Conservation (phyloP, 1,139 yeast species). For the Magnusiomyces fungicola region DNA sequence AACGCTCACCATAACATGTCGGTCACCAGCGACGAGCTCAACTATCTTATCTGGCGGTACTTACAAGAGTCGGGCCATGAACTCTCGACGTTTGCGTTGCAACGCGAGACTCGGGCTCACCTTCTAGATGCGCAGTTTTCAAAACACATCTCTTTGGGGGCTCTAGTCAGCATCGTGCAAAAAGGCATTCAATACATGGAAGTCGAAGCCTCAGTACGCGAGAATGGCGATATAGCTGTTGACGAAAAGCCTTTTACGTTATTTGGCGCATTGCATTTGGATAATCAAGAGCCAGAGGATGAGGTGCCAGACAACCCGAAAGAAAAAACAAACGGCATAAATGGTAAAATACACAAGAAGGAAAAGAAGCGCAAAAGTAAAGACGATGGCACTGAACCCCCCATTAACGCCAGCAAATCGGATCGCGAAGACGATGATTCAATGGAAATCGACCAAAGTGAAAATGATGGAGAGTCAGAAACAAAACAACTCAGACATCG, state of each 20-base stretch:
- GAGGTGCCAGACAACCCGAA: neutral
- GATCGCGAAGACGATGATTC: no score
- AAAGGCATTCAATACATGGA: constrained; percentile 71
- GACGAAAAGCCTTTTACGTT: constrained; percentile 30
- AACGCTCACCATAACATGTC: constrained; percentile 52
- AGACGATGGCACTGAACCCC: no score
- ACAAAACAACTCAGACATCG: neutral
- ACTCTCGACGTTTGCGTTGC: constrained; percentile 73
- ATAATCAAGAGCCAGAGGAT: constrained; percentile 24
- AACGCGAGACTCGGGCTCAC: constrained; percentile 62
- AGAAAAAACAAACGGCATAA: no score
- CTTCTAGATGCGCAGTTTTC: constrained; percentile 47
- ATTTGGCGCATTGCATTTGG: constrained; percentile 33
- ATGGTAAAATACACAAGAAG: no score
- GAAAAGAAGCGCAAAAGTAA: no score
- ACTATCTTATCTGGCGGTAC: constrained; percentile 89
- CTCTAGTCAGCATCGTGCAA: constrained; percentile 73
- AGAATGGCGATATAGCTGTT: constrained; percentile 19
- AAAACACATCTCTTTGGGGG: constrained; percentile 56
- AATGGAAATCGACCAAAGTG: neutral
- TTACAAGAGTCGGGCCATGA: constrained; percentile 72
- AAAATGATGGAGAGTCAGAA: no score
- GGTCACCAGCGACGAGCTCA: constrained; percentile 73
- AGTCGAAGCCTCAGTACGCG: constrained; percentile 42
- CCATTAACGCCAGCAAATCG: no score